Percentiles rank a stretch among this genome's conserved stretches.
These are phyloP conservation scores for Aphanomyces cochlioides DNA, from an alignment of 352 stramenopile genomes.

Conservation along the genomic window DNA sequence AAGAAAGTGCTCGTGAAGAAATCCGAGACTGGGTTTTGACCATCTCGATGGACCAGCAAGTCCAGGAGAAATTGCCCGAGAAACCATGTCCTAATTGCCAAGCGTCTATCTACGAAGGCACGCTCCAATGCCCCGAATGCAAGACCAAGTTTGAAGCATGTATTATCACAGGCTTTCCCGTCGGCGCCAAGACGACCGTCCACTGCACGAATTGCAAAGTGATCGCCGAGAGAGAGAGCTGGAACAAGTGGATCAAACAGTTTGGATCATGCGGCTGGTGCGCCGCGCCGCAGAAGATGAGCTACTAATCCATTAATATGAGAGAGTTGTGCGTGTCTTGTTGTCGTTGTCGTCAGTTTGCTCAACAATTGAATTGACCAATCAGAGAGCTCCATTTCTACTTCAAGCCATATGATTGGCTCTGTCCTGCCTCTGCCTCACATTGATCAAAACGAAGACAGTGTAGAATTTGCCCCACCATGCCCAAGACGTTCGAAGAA, in stretches of 20 bases:
- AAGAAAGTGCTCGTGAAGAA: constrained; percentile 87
- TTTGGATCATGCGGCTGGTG: constrained; percentile 82
- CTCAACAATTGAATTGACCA: not conserved
- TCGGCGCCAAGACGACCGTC: constrained; percentile 80
- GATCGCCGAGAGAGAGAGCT: constrained; percentile 78
- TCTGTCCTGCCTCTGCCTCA: not conserved
- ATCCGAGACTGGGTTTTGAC: constrained; percentile 93
- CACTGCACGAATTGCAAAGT: constrained; percentile 87
- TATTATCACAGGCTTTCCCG: constrained; percentile 89
- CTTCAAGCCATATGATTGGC: constrained; percentile 27
- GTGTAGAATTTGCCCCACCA: constrained; percentile 28
- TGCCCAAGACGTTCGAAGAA: constrained; percentile 82
- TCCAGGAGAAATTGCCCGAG: constrained; percentile 87
- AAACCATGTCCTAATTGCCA: constrained; percentile 67
- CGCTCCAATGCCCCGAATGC: constrained; percentile 71
- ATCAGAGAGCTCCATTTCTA: not conserved
- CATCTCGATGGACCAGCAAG: constrained; percentile 93
- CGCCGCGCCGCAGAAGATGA: constrained; percentile 78
- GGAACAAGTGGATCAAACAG: constrained; percentile 88
- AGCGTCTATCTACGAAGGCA: constrained; percentile 85
- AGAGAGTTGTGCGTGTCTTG: no score
- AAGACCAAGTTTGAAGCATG: constrained; percentile 75
- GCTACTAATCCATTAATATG: constrained; percentile 44
- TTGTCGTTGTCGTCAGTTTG: no score
- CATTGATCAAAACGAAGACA: no score